Base-by-base conservation (phyloP, 2,329 filamentous ascomycete genomes). In the Fusarium napiforme region DNA sequence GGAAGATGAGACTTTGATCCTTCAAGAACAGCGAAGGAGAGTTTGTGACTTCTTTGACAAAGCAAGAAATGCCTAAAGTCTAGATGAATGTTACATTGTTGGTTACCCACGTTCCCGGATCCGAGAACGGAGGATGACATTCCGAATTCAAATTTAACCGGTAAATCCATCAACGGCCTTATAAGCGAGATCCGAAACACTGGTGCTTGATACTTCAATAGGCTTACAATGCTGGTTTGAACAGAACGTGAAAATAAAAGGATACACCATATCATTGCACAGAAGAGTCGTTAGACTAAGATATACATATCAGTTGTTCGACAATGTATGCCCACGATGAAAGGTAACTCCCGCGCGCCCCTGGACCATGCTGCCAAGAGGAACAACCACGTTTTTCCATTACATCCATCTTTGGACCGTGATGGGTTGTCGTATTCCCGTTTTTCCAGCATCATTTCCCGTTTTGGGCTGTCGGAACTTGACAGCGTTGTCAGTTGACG, bases 181-280 rank as follows among this genome's bases (percentile, higher is more conserved):
- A 11, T 6, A 36, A 21, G 30, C 30, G 18, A 36, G 30, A 26
- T 34, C n/a, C 16, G 53, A 23, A 30, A 57, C 47, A 19, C 23
- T 0, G 4, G 9, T 8, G 0, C 4, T 32, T 3, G 4, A 9
- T 23, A 1, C 9, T 11, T 32, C 15, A 9, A n/a, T 18, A 39
- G 0, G 5, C 5, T 19, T 9, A 4, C 7, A n/a, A 32, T 30
- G 0, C 2, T 28, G 9, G 7, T 5, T 5, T 6, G 2, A 14
- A 2, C 11, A 14, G 16, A 9, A 5, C 0, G 0, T 3, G 3
- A 6, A 0, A n/a, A 0, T 14, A 6, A 30, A 18, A 12, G 0
- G 1, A 9, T 16, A 23, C 1, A 7, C 10, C 2, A 18, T 3
- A 9, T 21, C 0, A 32, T 19, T 4, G 1, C 4, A 5, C 0